Base-by-base conservation (phyloP, 78 protist genomes). In the Pigoraptor vietnamica region DNA sequence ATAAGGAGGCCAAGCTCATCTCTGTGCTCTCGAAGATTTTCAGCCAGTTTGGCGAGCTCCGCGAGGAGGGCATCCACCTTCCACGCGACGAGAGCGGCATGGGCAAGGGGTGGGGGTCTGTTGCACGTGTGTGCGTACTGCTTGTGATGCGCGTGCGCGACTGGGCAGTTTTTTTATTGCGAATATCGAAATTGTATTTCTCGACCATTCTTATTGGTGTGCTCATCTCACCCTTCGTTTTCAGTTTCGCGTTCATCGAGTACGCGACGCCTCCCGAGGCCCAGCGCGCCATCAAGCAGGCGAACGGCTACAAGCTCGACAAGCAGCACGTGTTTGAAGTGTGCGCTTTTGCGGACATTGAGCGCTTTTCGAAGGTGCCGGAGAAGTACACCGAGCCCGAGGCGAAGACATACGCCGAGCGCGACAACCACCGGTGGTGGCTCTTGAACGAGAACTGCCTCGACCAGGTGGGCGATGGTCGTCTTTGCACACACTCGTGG, bases 291-390 rank as follows among this genome's bases (percentile, higher is more conserved):
- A 35, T 56, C 48, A 39, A 33, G 86, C n/a, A 39, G 84, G 21
- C 88, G 29, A 0, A 95, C 32, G 94, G 94, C 35, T 89, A 90
- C 93, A 79, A 83, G 86, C 94, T 95, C 23, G 96, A 95, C 92
- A 95, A 93, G 91, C n/a, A 0, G 40, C 96, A 95, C 94, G 34
- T 38, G 9, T 89, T 95, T 86, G 55, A 81, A 35, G 91, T 24
- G n/a, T 24, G 10, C 88, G 40, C 23, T 24, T 32, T 89, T 35
- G 32, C 83, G 24, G 93, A 94, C 2, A 2, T 94, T 6, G 91
- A 91, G 36, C 35, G 38, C 24, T 33, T 56, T 33, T 35, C 2
- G 37, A 79, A 91, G 81, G 79, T 79, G 40, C 32, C 93, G 24
- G 94, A 89, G 35, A 83, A 84, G 48, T 81, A 48, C 39, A 0